Evolutionary conservation across 768 basidiomycete genomes (phyloP).

Genomic region (Myochromella boudieri): DNA sequence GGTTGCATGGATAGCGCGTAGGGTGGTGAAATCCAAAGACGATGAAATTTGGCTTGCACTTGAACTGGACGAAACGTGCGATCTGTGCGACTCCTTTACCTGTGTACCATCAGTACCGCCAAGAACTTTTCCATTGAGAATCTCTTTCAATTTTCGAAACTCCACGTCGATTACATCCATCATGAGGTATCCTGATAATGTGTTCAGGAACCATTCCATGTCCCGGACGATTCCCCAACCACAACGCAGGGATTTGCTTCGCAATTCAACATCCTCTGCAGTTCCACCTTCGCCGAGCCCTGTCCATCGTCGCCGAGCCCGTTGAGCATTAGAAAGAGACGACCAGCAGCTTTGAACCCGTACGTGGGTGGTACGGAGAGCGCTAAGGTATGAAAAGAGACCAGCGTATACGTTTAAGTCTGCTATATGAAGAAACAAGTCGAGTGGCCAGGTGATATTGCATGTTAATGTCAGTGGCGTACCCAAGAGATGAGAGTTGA

Average conservation of each 20-base stretch:
- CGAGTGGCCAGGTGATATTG: slow-evolving; percentile 80
- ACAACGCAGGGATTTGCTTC: slow-evolving; percentile 66
- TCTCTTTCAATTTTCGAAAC: slow-evolving; percentile 66
- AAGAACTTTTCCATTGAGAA: slow-evolving; percentile 38
- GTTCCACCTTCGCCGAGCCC: slow-evolving; percentile 87
- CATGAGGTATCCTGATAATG: slow-evolving; percentile 82
- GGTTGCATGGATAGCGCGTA: slow-evolving; percentile 77
- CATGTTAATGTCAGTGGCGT: slow-evolving; percentile 73
- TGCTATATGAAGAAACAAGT: slow-evolving; percentile 79
- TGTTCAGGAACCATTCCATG: slow-evolving; percentile 92
- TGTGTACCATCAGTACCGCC: slow-evolving; percentile 2
- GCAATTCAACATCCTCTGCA: slow-evolving; percentile 61
- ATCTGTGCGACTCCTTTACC: not conserved
- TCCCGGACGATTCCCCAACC: slow-evolving; percentile 87
- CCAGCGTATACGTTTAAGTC: slow-evolving; percentile 75
- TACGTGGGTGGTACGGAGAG: slow-evolving; percentile 81
- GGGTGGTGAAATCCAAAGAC: slow-evolving; percentile 80
- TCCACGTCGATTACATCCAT: slow-evolving; percentile 88
- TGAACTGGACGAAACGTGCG: slow-evolving; percentile 24
- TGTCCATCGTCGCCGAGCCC: slow-evolving; percentile 83
- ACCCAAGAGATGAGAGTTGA: slow-evolving; percentile 78
- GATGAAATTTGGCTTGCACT: slow-evolving; percentile 29
- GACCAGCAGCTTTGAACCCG: slow-evolving; percentile 82
- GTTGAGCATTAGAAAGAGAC: slow-evolving; percentile 81
- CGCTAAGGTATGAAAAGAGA: slow-evolving; percentile 80